Evolutionary conservation across 192 early-diverging fungal species (phyloP).

Genomic region (Rhizophagus sp.): DNA sequence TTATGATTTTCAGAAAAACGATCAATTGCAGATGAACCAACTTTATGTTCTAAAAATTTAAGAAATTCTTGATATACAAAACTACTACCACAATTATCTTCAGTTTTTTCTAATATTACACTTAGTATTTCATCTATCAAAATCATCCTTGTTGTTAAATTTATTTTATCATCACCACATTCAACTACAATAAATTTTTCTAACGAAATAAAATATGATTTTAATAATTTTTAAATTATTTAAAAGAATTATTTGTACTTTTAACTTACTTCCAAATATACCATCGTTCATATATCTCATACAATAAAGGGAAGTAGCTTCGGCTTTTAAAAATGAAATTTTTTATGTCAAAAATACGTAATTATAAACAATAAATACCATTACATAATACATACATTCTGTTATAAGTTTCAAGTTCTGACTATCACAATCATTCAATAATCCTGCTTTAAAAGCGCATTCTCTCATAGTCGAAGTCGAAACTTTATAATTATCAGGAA

Average conservation of each 20-base stretch:
- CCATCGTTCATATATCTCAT: no score
- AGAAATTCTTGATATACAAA: neutral
- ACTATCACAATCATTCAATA: neutral
- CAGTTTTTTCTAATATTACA: neutral
- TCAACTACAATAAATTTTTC: constrained; percentile 58
- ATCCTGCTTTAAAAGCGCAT: neutral
- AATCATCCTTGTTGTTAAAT: constrained; percentile 40
- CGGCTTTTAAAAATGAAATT: neutral
- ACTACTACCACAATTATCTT: neutral
- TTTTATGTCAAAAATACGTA: neutral
- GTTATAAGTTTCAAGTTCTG: neutral
- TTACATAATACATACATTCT: neutral
- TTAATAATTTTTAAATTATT: neutral
- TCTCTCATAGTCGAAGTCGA: neutral
- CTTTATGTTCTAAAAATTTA: neutral
- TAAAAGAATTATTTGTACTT: neutral
- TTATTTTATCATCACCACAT: constrained; percentile 54
- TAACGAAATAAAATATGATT: neutral
- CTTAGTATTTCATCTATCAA: neutral
- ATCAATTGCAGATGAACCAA: neutral
- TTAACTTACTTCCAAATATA: neutral
- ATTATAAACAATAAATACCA: neutral
- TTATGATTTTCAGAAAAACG: neutral
- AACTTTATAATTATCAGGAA: neutral
- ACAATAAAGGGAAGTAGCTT: neutral